Evolutionary conservation across 2,329 filamentous ascomycete species (phyloP), one percentile per base, ranked within the genome.

Genomic region (Pseudopyrenochaeta lycopersici): DNA sequence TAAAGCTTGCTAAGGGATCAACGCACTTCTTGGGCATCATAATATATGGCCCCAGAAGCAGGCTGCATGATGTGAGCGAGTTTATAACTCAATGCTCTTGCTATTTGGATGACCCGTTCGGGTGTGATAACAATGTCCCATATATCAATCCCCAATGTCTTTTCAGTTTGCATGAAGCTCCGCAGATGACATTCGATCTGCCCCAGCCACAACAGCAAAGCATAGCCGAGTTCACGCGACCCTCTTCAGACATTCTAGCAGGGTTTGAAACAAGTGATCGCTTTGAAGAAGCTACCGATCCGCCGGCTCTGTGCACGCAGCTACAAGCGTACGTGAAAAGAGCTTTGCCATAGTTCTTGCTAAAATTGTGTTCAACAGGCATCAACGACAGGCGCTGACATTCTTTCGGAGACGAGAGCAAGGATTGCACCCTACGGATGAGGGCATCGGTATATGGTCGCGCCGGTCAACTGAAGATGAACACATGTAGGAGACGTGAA

Each of bases 141-240:
- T 62, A 60, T 20, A 17, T 35, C 21, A 60, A 62, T 17, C 60
- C 54, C 36, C 61, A 61, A 29, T 43, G 52, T 2, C 32, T 63
- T 0, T 52, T 31, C 10, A 42, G 10, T 7, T 21, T 39, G 11
- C 23, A 49, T 7, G 33, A 43, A 18, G 2, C 36, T 4, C 39
- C 18, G 7, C 51, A 23, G 2, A 61, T 58, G 51, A 61, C 54
- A n/a, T 58, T 46, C 47, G 54, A 55, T 23, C 20, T 60, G 21
- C 46, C 14, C 6, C 39, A 49, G 11, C 1, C n/a, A 17, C 31
- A 47, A 23, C 30, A 33, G 5, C 17, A 38, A 7, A 18, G 20
- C 11, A 7, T 49, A 9, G 36, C 49, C 6, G 15, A 49, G 9
- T 50, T 49, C 23, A 27, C 46, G 11, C 36, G 18, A 30, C 6